phyloP scores from a whole-genome alignment of 2,329 filamentous ascomycete genomes.

The Teratosphaeria pseudoeucalypti region DNA sequence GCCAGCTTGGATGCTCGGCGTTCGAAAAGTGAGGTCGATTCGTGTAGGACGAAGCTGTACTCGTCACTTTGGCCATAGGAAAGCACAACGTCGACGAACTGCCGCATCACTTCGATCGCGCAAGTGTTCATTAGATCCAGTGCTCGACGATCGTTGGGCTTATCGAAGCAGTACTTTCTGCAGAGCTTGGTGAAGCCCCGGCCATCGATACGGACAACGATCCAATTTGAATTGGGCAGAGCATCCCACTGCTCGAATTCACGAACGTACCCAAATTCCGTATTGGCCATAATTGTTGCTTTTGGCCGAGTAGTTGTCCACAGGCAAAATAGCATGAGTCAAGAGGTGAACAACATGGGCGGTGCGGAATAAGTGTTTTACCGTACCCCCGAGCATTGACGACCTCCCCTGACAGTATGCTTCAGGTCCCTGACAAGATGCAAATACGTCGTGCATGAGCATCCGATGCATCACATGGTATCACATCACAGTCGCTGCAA shows the following conservation, averaged over 20 bases:
- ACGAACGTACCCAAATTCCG: constrained; percentile 77
- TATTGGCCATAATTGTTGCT: constrained; percentile 38
- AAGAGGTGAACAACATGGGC: background rate
- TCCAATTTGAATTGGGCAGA: constrained; percentile 85
- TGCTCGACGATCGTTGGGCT: constrained; percentile 83
- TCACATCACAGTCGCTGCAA: too few relatives aligned
- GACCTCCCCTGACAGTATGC: too few relatives aligned
- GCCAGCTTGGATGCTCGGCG: constrained; percentile 80
- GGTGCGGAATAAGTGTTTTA: background rate
- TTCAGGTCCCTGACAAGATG: background rate
- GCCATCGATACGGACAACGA: constrained; percentile 88
- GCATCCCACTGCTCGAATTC: constrained; percentile 73
- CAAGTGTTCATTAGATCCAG: constrained; percentile 91
- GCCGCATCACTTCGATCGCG: constrained; percentile 71
- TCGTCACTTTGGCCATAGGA: constrained; percentile 94
- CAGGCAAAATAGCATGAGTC: background rate
- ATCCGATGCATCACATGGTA: too few relatives aligned
- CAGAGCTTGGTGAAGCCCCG: constrained; percentile 73
- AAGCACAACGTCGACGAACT: constrained; percentile 74
- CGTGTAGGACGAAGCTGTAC: constrained; percentile 55
- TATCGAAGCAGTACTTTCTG: constrained; percentile 62
- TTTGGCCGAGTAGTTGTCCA: background rate
- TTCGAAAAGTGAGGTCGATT: constrained; percentile 72
- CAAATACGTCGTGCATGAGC: too few relatives aligned
- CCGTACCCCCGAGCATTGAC: background rate